Evolutionary conservation across 2,329 filamentous ascomycete genomes (phyloP).

Genomic region (Ophiocordyceps camponoti-saundersi): DNA sequence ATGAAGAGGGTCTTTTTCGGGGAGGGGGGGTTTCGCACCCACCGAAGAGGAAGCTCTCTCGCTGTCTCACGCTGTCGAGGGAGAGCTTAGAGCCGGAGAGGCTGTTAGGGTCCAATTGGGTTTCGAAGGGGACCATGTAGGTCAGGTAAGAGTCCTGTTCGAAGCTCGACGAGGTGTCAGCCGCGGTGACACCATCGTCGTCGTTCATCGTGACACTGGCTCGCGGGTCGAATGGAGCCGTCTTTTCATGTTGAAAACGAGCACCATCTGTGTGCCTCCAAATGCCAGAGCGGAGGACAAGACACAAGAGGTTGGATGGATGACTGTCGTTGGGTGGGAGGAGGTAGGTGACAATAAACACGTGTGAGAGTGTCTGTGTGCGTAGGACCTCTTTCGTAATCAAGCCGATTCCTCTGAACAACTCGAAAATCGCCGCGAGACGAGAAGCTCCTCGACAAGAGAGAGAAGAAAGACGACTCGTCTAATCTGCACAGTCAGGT

Average conservation of each 20-base stretch:
- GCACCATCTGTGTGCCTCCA: not conserved
- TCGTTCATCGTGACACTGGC: slow-evolving; percentile 3
- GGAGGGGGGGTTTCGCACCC: slow-evolving; percentile 15
- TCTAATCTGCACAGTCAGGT: no score
- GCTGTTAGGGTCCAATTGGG: slow-evolving; percentile 34
- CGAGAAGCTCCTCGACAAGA: no score
- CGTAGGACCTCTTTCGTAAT: not conserved
- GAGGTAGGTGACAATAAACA: not conserved
- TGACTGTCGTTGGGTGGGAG: not conserved
- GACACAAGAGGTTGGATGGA: no score
- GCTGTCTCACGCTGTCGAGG: slow-evolving; percentile 41
- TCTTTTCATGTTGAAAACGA: not conserved
- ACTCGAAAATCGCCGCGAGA: not conserved
- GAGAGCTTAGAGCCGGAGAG: slow-evolving; percentile 24
- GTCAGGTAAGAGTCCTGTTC: slow-evolving; percentile 41
- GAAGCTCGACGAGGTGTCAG: slow-evolving; percentile 19
- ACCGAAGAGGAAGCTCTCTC: slow-evolving; percentile 59
- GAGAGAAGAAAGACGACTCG: no score
- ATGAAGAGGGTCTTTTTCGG: not conserved
- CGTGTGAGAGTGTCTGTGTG: no score
- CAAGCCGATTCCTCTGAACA: not conserved
- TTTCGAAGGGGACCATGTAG: slow-evolving; percentile 42
- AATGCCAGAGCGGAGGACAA: no score
- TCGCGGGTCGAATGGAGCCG: not conserved
- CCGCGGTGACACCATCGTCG: slow-evolving; percentile 5